phyloP scores from a whole-genome alignment of 1,139 yeast genomes.

The Suhomyces bribrorum region DNA sequence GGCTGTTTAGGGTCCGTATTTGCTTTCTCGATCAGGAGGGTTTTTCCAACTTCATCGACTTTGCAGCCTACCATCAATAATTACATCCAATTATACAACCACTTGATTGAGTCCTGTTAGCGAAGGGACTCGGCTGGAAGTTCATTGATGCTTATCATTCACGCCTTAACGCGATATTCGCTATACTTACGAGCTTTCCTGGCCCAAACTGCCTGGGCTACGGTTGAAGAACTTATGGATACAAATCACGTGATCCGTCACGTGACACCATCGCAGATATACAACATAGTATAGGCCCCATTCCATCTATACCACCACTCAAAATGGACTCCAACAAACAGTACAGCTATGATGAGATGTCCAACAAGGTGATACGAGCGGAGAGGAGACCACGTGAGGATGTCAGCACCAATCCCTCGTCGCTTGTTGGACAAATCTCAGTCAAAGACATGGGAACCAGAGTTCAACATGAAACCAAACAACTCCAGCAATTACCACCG shows the following conservation, averaged over 20 bases:
- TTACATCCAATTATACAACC: too few relatives aligned
- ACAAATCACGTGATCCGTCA: neutral
- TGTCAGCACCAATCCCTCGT: conserved; percentile 58
- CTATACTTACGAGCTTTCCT: too few relatives aligned
- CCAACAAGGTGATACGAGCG: conserved; percentile 69
- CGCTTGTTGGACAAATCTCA: conserved; percentile 66
- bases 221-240: neutral
- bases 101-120: too few relatives aligned
- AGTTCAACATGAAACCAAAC: conserved; percentile 21
- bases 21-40: too few relatives aligned
- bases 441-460: conserved; percentile 71
- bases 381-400: conserved; percentile 50
- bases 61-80: too few relatives aligned
- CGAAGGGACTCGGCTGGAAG: too few relatives aligned
- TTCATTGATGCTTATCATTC: too few relatives aligned
- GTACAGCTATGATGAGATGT: conserved; percentile 63
- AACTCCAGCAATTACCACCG: conserved; percentile 2
- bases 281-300: neutral
- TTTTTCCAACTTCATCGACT: too few relatives aligned
- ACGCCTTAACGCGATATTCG: too few relatives aligned
- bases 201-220: neutral
- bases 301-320: neutral
- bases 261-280: neutral
- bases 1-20: too few relatives aligned
- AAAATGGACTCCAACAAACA: conserved; percentile 18